Evolutionary conservation across 2,329 filamentous ascomycete species (phyloP).

Genomic region (Aspergillaceae sp.): DNA sequence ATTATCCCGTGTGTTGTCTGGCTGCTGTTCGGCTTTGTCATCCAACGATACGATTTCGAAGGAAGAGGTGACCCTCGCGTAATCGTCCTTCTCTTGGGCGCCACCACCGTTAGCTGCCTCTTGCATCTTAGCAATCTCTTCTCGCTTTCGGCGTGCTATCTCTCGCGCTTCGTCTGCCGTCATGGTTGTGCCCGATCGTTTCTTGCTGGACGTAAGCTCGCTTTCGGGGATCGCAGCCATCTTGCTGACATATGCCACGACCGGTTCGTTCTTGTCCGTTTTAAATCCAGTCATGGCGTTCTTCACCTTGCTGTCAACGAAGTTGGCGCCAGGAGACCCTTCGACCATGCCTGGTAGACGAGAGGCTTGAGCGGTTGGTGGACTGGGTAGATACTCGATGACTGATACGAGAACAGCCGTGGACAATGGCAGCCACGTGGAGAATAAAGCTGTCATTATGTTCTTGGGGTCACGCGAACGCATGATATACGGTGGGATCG

Average conservation of each 20-base stretch:
- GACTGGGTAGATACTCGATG: constrained; percentile 83
- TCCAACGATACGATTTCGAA: constrained; percentile 53
- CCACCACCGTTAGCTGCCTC: constrained; percentile 41
- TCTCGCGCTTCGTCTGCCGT: constrained; percentile 86
- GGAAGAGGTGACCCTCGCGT: constrained; percentile 51
- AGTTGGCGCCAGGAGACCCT: constrained; percentile 65
- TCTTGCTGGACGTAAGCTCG: constrained; percentile 75
- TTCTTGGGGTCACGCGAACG: constrained; percentile 76
- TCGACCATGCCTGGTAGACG: constrained; percentile 72
- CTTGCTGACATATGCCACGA: constrained; percentile 94
- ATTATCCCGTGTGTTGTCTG: constrained; percentile 41
- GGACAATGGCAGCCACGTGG: constrained; percentile 83
- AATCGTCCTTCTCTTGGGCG: constrained; percentile 35
- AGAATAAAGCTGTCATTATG: constrained; percentile 77
- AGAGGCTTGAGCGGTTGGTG: constrained; percentile 66
- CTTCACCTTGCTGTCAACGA: constrained; percentile 60
- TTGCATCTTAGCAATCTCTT: constrained; percentile 75
- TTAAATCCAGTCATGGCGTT: constrained; percentile 80
- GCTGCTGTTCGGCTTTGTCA: neutral
- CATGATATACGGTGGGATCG: constrained; percentile 71
- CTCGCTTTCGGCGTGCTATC: constrained; percentile 76
- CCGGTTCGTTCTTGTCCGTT: constrained; percentile 59
- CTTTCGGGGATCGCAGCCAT: constrained; percentile 94
- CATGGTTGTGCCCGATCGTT: constrained; percentile 60
- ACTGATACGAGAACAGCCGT: constrained; percentile 89